Evolutionary conservation across 306 rosid species (phyloP), one percentile per base, ranked within the genome.

Genomic region (Canavalia ensiformis): DNA sequence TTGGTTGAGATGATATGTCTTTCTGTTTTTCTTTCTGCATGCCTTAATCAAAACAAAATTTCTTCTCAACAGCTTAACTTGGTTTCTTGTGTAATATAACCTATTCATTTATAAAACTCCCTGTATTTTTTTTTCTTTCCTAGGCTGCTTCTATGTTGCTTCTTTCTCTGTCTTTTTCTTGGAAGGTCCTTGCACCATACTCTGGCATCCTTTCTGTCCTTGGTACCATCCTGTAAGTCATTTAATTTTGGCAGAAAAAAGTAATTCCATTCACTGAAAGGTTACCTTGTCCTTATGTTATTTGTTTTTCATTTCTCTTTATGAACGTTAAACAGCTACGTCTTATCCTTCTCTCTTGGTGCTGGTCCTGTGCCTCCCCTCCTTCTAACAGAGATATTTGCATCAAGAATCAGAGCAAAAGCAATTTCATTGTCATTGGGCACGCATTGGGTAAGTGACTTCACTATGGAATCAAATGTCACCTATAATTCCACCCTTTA

Each of bases 331-430:
- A 76, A 73, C 94, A 94, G 98, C 42, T 94, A 94, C 50, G 98
- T 94, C 3, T 80, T 94, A 63, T 92, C 92, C 42, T 94, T 94
- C 86, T 90, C 98, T 35, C 95, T 94, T 83, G 98, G 98, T 60
- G 98, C 98, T 6, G 98, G 98, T 67, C 98, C 98, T 8, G 98
- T 94, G 60, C 97, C 98, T 41, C 92, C 94, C 58, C 98, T 94
- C 82, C 97, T 94, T 86, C 91, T 94, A n/a, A 92, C 98, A 3
- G 98, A 94, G 85, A 90, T 94, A 77, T 94, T 94, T 85, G 89
- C 97, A 63, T 92, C 97, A 10, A 94, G 98, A 89, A 92, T 94
- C 84, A 87, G 98, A 83, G 98, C 98, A 5, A 94, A 94, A 83
- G 97, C 97, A 41, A 89, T 94, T 84, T 79, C 98, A 78, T 64